phyloP scores from a whole-genome alignment of 164 flowering plant genomes.

The Kingdonia uniflora region DNA sequence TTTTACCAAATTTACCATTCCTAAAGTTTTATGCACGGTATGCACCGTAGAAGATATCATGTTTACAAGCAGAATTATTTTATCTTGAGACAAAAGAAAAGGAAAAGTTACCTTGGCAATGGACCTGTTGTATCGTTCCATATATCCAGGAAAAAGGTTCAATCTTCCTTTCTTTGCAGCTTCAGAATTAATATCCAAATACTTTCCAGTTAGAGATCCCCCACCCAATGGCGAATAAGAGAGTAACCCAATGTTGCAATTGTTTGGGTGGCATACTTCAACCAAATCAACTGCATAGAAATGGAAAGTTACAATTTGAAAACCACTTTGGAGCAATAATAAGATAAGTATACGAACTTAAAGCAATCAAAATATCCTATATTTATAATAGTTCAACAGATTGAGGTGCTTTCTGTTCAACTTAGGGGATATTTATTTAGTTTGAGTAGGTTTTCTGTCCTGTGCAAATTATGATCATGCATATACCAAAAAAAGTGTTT shows the following conservation, averaged over 20 bases:
- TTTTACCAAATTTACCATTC: too few species aligned
- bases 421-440: too few species aligned
- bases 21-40: too few species aligned
- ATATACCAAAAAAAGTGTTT: too few species aligned
- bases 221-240: slow-evolving; percentile 88
- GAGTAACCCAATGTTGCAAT: slow-evolving; percentile 81
- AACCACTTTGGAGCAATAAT: too few species aligned
- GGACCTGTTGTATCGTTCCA: slow-evolving; percentile 89
- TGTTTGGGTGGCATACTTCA: slow-evolving; percentile 91
- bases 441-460: too few species aligned
- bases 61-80: background rate
- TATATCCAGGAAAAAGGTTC: slow-evolving; percentile 86
- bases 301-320: too few species aligned
- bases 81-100: background rate
- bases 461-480: too few species aligned
- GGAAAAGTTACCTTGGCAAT: slow-evolving; percentile 55
- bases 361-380: too few species aligned
- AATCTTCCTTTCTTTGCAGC: slow-evolving; percentile 76
- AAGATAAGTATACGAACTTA: too few species aligned
- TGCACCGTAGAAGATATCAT: background rate
- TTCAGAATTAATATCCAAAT: slow-evolving; percentile 58
- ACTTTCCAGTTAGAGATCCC: slow-evolving; percentile 74
- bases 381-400: too few species aligned
- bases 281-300: slow-evolving; percentile 73
- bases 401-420: too few species aligned